Base-by-base conservation (phyloP, 2,329 filamentous ascomycete genomes). In the Metarhizium rileyi region DNA sequence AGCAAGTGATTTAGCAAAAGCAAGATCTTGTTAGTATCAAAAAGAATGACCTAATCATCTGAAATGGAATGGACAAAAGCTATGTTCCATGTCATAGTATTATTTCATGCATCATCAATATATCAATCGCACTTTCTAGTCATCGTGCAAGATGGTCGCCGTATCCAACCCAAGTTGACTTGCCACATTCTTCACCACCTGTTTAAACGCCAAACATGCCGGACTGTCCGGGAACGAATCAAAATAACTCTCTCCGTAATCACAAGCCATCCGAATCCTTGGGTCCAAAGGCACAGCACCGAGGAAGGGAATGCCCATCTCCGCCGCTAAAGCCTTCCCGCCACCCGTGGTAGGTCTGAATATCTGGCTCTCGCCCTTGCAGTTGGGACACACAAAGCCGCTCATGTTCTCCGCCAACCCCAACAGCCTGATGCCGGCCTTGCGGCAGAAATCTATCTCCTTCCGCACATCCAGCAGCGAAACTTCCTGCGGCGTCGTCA, bases 321-420 rank as follows among this genome's bases (percentile, higher is more conserved):
- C 91, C 64, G 85, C 76, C 2, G 93, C 91, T 56, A 98, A 67
- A 40, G 79, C 81, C 50, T 76, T 76, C 2, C 87, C 93, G 20
- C 94, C 93, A 8, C 93, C 93, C 1, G 93, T 98, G 9, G 87
- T 94, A 10, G 93, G 83, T 58, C 82, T 78, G 72, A 98, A 98
- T 46, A 98, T 95, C 65, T 95, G 81, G 60, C 77, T 84, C 64
- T 82, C 74, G 56, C 90, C 83, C 49, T 81, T 87, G 68, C 93
- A 98, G 50, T 87, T 91, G 9, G 90, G 90, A 63, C 93, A 98
- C 48, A 98, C 90, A 59, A 97, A 98, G 3, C 90, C 89, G 51
- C 84, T 88, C 93, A 98, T 98, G 63, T 98, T 98, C 73, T 98
- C 93, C 16, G 95, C 93, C 38, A 98, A 74, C 0, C 93, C 93